phyloP scores from a whole-genome alignment of 768 basidiomycete species.

The Trametes meyenii region DNA sequence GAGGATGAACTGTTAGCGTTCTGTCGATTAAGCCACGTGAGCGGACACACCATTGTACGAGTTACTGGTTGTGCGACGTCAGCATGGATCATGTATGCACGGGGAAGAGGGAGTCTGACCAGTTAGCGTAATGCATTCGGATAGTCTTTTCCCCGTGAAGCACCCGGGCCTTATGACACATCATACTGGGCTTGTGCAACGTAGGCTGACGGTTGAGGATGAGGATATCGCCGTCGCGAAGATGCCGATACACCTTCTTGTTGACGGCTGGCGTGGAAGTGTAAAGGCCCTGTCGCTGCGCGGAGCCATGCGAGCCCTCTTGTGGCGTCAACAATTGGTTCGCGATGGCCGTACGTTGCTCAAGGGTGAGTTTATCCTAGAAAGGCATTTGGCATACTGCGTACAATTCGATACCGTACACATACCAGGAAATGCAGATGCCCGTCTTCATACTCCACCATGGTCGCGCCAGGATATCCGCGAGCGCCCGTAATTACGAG shows the following conservation, averaged over 20 bases:
- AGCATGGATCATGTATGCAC: background rate
- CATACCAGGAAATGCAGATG: constrained; percentile 79
- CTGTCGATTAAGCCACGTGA: background rate
- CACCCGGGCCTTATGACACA: constrained; percentile 93
- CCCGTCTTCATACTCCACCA: constrained; percentile 96
- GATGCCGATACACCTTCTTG: constrained; percentile 97
- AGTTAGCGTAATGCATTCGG: constrained; percentile 99
- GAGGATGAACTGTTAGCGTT: background rate
- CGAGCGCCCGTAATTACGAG: constrained; percentile 90
- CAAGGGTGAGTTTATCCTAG: constrained; percentile 82
- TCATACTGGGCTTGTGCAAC: constrained; percentile 99
- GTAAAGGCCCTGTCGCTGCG: constrained; percentile 56
- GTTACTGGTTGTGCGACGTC: constrained; percentile 57
- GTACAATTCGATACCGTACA: background rate
- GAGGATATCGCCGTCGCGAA: constrained; percentile 92
- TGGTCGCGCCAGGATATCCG: constrained; percentile 88
- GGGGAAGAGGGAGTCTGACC: constrained; percentile 52
- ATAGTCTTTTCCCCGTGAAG: constrained; percentile 97
- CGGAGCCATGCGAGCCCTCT: constrained; percentile 60
- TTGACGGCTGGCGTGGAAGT: constrained; percentile 83
- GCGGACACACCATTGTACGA: constrained; percentile 85
- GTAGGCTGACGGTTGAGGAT: constrained; percentile 98
- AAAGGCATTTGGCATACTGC: background rate
- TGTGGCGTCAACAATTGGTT: constrained; percentile 93
- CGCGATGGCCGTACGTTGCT: constrained; percentile 93